Evolutionary conservation across 306 rosid genomes (phyloP), one percentile per base, ranked within the genome.

Genomic region (Cicer yamashitae): DNA sequence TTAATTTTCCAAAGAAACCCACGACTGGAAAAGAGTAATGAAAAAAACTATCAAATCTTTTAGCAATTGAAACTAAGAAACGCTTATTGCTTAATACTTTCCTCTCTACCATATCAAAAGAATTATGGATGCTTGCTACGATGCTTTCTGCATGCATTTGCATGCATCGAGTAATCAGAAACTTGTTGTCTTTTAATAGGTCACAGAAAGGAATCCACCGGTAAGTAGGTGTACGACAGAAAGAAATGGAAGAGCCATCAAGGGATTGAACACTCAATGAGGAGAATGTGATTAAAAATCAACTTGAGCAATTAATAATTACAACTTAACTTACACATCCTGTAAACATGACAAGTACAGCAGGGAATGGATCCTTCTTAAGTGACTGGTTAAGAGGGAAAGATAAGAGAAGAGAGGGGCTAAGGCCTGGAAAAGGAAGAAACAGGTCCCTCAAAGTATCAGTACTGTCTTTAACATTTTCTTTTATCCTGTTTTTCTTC

Each of bases 1-100:
- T 66, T 22, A 53, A 13, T 37, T 37, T 40, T 40, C 37, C 39
- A 80, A 74, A 67, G 18, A 74, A 80, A 67, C 50, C 43, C 30
- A 74, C 25, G 37, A 34, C 25, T 47, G 7, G 10, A 44, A 44
- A 64, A 39, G 12, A 34, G 0, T 11, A 10, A 34, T 22, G 46
- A 71, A 30, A 78, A 18, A 70, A 58, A 37, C 11, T 25, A 34
- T 2, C 17, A 20, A 13, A 37, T 56, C 15, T 8, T 11, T 37
- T 64, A 48, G 47, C 40, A 37, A 7, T 67, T 57, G 40, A 77
- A 46, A 45, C 17, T 43, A 15, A 20, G 37, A 77, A 43, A 44
- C 37, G 15, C 37, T 17, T 54, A 52, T 47, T 10, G 7, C 25
- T 14, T 15, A 34, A n/a, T 37, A 41, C 18, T 58, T 46, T 67